Evolutionary conservation across 208 protist species (phyloP).

Genomic region (Trypanosoma cruzi): DNA sequence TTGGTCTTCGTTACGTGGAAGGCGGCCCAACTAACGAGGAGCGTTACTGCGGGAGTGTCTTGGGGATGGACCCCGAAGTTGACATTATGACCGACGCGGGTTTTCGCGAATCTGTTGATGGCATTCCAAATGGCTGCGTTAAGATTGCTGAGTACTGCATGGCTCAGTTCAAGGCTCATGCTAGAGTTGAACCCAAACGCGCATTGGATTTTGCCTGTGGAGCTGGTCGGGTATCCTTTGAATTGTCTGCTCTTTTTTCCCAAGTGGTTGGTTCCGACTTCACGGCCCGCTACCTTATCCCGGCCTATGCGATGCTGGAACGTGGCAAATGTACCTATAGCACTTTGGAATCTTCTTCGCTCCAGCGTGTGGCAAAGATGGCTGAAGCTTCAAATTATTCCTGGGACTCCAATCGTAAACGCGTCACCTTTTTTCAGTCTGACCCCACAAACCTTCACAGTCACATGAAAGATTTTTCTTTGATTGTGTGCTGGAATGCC

Average conservation of each 20-base stretch:
- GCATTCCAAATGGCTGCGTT: conserved; percentile 69
- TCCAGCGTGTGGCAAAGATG: conserved; percentile 32
- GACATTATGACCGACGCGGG: conserved; percentile 72
- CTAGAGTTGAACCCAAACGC: conserved; percentile 42
- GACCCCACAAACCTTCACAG: conserved; percentile 89
- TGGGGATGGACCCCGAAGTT: conserved; percentile 82
- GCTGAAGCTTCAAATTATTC: conserved; percentile 43
- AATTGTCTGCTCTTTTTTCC: conserved; percentile 72
- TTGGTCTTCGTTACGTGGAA: conserved; percentile 93
- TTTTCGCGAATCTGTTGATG: conserved; percentile 67
- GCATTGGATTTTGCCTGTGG: conserved; percentile 89
- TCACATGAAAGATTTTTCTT: conserved; percentile 74
- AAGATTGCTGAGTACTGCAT: conserved; percentile 66
- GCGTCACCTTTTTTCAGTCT: conserved; percentile 85
- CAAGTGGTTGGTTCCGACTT: conserved; percentile 86
- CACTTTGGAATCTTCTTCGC: conserved; percentile 29
- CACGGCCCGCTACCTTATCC: conserved; percentile 79
- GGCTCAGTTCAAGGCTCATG: conserved; percentile 51
- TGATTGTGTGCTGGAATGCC: conserved; percentile 90
- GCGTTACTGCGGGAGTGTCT: conserved; percentile 26
- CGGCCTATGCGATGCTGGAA: conserved; percentile 87
- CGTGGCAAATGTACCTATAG: conserved; percentile 78
- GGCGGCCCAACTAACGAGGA: conserved; percentile 44
- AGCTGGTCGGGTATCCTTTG: conserved; percentile 81
- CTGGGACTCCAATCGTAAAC: conserved; percentile 66